Percentiles rank a stretch among this genome's conserved stretches.
These are phyloP conservation scores for Phycomyces blakesleeanus DNA, from an alignment of 192 early-diverging fungal species.

Conservation along the genomic window DNA sequence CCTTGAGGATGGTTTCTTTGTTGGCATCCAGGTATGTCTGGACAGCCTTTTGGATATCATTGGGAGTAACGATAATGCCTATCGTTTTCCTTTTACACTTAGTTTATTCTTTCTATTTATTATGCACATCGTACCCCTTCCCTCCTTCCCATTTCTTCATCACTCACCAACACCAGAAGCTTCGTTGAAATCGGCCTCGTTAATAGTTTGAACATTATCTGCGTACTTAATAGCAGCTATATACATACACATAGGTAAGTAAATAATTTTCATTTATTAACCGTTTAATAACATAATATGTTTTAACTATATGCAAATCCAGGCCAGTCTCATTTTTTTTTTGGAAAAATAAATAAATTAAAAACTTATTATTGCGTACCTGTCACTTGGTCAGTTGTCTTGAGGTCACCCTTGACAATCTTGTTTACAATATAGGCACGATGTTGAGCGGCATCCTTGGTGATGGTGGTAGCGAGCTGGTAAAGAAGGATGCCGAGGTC, in stretches of 20 bases:
- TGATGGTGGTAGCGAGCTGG: constrained; percentile 81
- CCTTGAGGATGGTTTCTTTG: constrained; percentile 69
- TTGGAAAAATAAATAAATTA: too few relatives aligned
- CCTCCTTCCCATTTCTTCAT: not conserved
- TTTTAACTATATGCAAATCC: too few relatives aligned
- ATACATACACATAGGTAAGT: too few relatives aligned
- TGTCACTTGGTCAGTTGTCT: constrained; percentile 79
- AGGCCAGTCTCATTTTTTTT: too few relatives aligned
- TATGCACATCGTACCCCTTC: not conserved
- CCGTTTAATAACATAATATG: too few relatives aligned
- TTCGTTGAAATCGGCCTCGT: constrained; percentile 72
- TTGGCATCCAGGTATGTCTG: constrained; percentile 57
- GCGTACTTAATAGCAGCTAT: constrained; percentile 89
- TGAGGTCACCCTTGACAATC: constrained; percentile 68
- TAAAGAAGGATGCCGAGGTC: constrained; percentile 76
- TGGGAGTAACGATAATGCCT: constrained; percentile 82
- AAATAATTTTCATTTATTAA: too few relatives aligned
- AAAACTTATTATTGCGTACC: too few relatives aligned
- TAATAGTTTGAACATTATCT: constrained; percentile 56
- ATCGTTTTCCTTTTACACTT: not conserved
- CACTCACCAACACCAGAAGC: constrained; percentile 89
- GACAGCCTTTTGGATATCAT: constrained; percentile 69
- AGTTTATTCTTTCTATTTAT: not conserved
- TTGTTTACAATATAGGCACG: constrained; percentile 76
- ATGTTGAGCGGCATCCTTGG: constrained; percentile 70